These are phyloP conservation scores for Alternaria ventricosa DNA, from an alignment of 2,329 filamentous ascomycete species.

Conservation along the genomic window DNA sequence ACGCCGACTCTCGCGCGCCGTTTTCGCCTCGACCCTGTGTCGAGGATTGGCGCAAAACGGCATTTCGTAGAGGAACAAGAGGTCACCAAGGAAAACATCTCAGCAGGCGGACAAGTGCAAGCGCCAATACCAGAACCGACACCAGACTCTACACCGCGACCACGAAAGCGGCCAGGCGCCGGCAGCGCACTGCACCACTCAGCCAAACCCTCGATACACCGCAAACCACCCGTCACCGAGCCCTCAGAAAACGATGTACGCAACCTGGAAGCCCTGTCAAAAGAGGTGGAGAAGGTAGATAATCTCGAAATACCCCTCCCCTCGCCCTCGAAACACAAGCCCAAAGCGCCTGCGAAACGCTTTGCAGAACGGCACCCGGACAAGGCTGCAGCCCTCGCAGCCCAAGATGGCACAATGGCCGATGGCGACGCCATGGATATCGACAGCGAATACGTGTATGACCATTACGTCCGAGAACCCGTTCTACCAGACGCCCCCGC, in stretches of 20 bases:
- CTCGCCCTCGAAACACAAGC: constrained; percentile 41
- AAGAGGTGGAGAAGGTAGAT: constrained; percentile 39
- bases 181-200: constrained; percentile 22
- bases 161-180: constrained; percentile 39
- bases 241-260: constrained; percentile 38
- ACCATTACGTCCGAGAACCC: constrained; percentile 64
- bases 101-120: constrained; percentile 5
- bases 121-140: constrained; percentile 2
- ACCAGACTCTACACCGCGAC: constrained; percentile 19
- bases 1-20: constrained; percentile 29
- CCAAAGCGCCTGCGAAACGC: constrained; percentile 41
- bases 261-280: constrained; percentile 42
- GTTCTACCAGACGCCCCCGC: constrained; percentile 45
- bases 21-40: constrained; percentile 32
- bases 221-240: constrained; percentile 12
- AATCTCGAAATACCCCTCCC: constrained; percentile 12
- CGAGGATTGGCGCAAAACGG: constrained; percentile 21
- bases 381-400: constrained; percentile 27
- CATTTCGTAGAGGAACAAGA: constrained; percentile 29
- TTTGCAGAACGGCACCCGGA: constrained; percentile 45
- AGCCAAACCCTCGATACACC: constrained; percentile 5
- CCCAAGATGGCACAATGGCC: constrained; percentile 1
- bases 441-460: constrained; percentile 64
- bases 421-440: constrained; percentile 44
- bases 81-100: constrained; percentile 1